Base-by-base conservation (phyloP, 495 filamentous ascomycete genomes). In the Parathielavia appendiculata region DNA sequence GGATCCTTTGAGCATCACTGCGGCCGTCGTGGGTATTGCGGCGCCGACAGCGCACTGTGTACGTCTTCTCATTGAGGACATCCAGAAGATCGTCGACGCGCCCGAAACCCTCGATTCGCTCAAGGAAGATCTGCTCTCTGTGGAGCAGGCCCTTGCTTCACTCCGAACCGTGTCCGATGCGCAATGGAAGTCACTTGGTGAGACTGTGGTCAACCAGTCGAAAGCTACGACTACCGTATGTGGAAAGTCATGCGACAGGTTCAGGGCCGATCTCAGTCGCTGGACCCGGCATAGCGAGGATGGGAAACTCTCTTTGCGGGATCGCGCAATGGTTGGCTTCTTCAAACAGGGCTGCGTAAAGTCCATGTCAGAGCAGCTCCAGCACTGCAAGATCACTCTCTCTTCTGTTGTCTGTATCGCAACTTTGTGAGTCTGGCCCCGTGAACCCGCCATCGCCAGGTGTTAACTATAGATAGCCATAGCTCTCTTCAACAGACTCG, bases 11-110 rank as follows among this genome's bases (percentile, higher is more conserved):
- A 73, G 73, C 45, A 54, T 73, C 56, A 57, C 69, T 40, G 71
- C 73, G 8, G 63, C 68, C 56, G 54, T 72, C 39, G 65, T 73
- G 2, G 68, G 75, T 36, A 64, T 76, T 52, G 61, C 74, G 1
- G 49, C 49, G 39, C 49, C 49, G 49, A n/a, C 8, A 8, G 35
- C 16, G 38, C 72, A 76, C 40, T 63, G 63, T 47, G 67, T 68
- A 52, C 65, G 66, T 34, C 61, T 75, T 26, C 68, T 76, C 35
- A 54, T 68, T 46, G 61, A 63, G 22, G 75, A 76, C 61, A 56
- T 78, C 35, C 57, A 70, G 56, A 57, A 75, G 39, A 63, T 78
- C 39, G 71, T 63, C 51, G 70, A 76, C 63, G 71, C 73, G 13
- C 71, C 70, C 22, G 58, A 69, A 44, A 66, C 66, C 44, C 47